Evolutionary conservation across 2,329 filamentous ascomycete species (phyloP), one percentile per base, ranked within the genome.

Genomic region (Fusarium albosuccineum): DNA sequence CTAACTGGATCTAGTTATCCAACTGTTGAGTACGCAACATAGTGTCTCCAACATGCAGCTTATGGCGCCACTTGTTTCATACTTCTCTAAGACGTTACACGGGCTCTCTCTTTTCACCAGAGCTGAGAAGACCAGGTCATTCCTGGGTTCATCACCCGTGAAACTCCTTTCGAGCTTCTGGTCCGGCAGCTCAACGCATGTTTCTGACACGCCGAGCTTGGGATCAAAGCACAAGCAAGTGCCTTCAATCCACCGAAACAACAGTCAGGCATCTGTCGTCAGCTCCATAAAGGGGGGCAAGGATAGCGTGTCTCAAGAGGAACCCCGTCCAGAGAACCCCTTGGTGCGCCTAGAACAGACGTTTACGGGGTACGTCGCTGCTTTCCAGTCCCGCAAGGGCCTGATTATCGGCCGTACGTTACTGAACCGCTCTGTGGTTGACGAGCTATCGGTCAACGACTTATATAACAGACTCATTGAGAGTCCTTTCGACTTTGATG

Each of bases 381-480:
- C 92, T 37, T 82, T 97, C 33, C 92, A 96, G 73, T 90, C 91
- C 39, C 89, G 94, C 41, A 97, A 95, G 76, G 94, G 94, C 33
- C 93, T 94, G 72, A 92, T 97, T 60, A 87, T 97, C 16, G 94
- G 92, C 16, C 89, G 91, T 33, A 89, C 88, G 27, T 82, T 97
- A 33, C 86, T 94, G 50, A 90, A 88, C 68, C 87, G 94, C 49
- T 81, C 82, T 60, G 82, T 85, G 29, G 92, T 90, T 3, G 92
- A 97, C 74, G 92, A 94, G 73, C 85, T 95, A 7, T 83, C 87
- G 1, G 91, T 97, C 69, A 97, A 97, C 73, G 93, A 97, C 70
- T 83, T 97, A 2, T 97, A 97, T 80, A 97, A 97, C 75, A 87
- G 89, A 34, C 85, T 97, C 13, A 89, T 97, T 16, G 94, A 97